phyloP scores from a whole-genome alignment of 139 green algal genomes.

The Chlamydomonas applanata region DNA sequence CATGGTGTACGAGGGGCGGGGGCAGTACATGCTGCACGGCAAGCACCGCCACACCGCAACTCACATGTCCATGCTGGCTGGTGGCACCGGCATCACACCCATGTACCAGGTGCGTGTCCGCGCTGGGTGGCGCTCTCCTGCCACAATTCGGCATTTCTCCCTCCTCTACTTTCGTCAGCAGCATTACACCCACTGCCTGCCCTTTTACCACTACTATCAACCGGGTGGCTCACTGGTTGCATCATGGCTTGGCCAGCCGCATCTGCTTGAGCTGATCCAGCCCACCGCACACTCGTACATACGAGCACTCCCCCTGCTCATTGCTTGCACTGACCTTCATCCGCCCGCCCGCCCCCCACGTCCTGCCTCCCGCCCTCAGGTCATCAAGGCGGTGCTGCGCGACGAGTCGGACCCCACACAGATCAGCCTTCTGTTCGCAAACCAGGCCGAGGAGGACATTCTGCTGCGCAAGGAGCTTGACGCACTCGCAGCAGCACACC shows the following conservation, averaged over 20 bases:
- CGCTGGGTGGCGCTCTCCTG: too few species aligned
- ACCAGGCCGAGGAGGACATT: conserved; percentile 92
- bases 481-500: conserved; percentile 55
- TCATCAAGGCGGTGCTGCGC: conserved; percentile 76
- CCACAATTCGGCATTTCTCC: too few species aligned
- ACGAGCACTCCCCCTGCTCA: conserved; percentile 36
- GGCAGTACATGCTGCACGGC: conserved; percentile 62
- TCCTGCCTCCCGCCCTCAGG: too few species aligned
- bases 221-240: too few species aligned
- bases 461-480: conserved; percentile 91
- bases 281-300: too few species aligned
- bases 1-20: conserved; percentile 80
- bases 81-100: conserved; percentile 79
- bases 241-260: too few species aligned
- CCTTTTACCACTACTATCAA: too few species aligned
- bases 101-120: conserved; percentile 30
- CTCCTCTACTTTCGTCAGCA: too few species aligned
- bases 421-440: conserved; percentile 92
- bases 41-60: conserved; percentile 36
- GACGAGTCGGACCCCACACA: conserved; percentile 80
- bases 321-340: too few species aligned
- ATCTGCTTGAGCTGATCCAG: too few species aligned
- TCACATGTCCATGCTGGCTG: conserved; percentile 88
- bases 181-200: too few species aligned
- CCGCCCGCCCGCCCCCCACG: too few species aligned